Conservation (phyloP, 495 filamentous ascomycete genomes). For the Terfezia claveryi region DNA sequence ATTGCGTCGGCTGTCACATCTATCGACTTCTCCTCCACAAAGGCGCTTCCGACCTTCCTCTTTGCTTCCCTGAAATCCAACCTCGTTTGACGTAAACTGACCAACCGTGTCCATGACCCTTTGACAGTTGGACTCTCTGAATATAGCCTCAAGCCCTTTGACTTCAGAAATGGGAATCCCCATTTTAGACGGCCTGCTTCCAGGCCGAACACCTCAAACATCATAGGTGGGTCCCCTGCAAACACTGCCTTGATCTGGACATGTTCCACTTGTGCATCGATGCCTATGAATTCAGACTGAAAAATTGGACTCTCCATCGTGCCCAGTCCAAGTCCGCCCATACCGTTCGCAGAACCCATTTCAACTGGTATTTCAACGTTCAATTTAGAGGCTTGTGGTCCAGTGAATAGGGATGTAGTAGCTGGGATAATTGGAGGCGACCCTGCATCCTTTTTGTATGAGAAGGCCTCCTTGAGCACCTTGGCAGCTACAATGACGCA, state of each 20-base stretch:
- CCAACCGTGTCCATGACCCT: slow-evolving; percentile 59
- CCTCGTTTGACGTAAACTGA: slow-evolving; percentile 59
- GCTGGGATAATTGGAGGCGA: slow-evolving; percentile 2
- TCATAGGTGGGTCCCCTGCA: slow-evolving; percentile 67
- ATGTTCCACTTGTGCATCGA: slow-evolving; percentile 58
- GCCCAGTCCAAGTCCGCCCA: not conserved
- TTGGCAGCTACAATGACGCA: slow-evolving; percentile 61
- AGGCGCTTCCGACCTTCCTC: slow-evolving; percentile 37
- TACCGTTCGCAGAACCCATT: not conserved
- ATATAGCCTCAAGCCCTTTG: slow-evolving; percentile 60
- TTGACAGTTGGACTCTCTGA: slow-evolving; percentile 64
- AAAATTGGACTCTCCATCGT: slow-evolving; percentile 5
- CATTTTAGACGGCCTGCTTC: slow-evolving; percentile 70
- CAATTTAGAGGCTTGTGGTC: not conserved
- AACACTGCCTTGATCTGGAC: slow-evolving; percentile 74
- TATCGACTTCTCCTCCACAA: slow-evolving; percentile 57
- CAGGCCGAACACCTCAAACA: slow-evolving; percentile 67
- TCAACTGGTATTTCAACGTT: not conserved
- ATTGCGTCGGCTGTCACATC: slow-evolving; percentile 73
- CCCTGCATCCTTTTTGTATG: slow-evolving; percentile 9
- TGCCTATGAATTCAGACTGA: slow-evolving; percentile 41
- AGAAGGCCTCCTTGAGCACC: slow-evolving; percentile 54
- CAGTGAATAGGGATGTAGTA: not conserved
- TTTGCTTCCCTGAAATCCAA: slow-evolving; percentile 57
- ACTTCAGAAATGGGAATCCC: slow-evolving; percentile 52